A percentile compares a stretch with the other conserved stretches of the same genome.
These are phyloP conservation scores for Leonotis leonurus DNA, from an alignment of 257 asterid species.

Conservation along the genomic window DNA sequence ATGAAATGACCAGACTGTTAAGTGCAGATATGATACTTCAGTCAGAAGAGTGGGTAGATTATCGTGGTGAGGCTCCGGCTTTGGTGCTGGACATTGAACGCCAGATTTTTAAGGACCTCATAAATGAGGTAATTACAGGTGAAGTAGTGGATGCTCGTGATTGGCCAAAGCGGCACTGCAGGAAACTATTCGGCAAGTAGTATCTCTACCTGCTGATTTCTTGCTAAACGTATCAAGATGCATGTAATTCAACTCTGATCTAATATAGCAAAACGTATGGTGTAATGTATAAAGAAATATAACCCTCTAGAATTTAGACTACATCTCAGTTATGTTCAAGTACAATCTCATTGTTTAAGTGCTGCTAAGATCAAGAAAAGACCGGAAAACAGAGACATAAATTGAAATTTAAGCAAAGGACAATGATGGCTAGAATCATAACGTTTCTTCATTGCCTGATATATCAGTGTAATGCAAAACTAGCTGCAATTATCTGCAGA, in stretches of 20 bases:
- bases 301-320: constrained; percentile 18
- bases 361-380: too few species aligned
- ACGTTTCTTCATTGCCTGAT: too few species aligned
- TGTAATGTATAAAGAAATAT: constrained; percentile 24
- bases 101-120: constrained; percentile 72
- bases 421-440: too few species aligned
- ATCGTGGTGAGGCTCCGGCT: constrained; percentile 48
- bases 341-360: constrained; percentile 1
- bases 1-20: constrained; percentile 36
- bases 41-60: constrained; percentile 57
- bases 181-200: constrained; percentile 41
- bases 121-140: constrained; percentile 59
- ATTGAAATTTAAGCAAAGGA: too few species aligned
- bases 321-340: constrained; percentile 9
- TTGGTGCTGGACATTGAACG: constrained; percentile 86
- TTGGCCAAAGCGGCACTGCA: constrained; percentile 35
- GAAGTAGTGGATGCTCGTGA: constrained; percentile 30
- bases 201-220: constrained; percentile 1
- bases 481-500: too few species aligned
- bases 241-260: constrained; percentile 6
- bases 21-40: constrained; percentile 49
- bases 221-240: constrained; percentile 12
- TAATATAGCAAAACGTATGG: constrained; percentile 1
- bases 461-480: too few species aligned
- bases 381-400: too few species aligned